Base-by-base conservation (phyloP, 306 rosid species). In the Ceratonia siliqua region DNA sequence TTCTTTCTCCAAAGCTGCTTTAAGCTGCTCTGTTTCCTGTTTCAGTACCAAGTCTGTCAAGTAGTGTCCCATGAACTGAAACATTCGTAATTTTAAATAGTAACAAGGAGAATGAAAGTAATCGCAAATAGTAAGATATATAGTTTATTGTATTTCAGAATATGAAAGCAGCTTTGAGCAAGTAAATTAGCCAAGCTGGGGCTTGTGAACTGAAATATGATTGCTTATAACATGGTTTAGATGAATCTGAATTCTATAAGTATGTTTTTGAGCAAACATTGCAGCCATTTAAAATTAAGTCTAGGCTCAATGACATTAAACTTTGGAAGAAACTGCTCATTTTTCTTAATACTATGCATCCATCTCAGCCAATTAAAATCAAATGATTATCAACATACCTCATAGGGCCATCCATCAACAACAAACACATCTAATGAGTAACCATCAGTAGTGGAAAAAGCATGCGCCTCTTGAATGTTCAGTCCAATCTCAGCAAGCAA, bases 401-500 rank as follows among this genome's bases (percentile, higher is more conserved):
- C 97, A 43, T 87, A 85, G 66, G 92, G 92, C 98, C 98, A 93
- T 56, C 98, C 98, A 27, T 91, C 98, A 68, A 93, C 96, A 69
- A 93, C 98, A 88, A 93, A 93, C 75, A 93, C 98, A 58, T 93
- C 98, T 81, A 93, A 85, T 57, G 98, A 91, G 86, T 79, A 93
- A 70, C 98, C 99, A 82, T 95, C 99, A 25, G 76, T 84, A 54
- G 99, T 92, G 45, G 99, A 95, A 85, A 95, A 95, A 12, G 97
- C 99, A 85, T 95, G 99, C 73, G 99, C 99, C 89, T 95, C 99
- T 87, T 89, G 97, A 85, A 95, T 95, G 88, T 95, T 95, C 68
- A 95, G 88, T 62, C 98, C 98, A 76, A 92, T 73, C 74, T 95
- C 99, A 80, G 93, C 91, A 75, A 95, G 94, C 69, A 95, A 70